phyloP scores from a whole-genome alignment of 78 protist species.

The Acrasis kona region DNA sequence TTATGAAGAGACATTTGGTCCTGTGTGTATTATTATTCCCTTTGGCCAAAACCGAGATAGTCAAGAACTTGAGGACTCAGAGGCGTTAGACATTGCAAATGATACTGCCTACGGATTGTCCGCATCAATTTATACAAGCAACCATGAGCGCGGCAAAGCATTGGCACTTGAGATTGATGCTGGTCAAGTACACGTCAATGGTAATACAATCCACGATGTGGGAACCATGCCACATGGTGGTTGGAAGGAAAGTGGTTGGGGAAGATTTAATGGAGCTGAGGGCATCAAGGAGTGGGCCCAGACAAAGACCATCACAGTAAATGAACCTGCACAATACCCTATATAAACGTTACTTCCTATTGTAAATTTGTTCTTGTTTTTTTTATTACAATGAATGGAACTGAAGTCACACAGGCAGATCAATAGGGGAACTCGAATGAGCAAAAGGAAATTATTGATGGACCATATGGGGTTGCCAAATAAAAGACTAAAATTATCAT shows the following conservation, averaged over 20 bases:
- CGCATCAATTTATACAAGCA: slow-evolving; percentile 5
- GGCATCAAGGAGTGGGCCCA: slow-evolving; percentile 14
- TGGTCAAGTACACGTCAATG: slow-evolving; percentile 2
- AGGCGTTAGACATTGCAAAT: slow-evolving; percentile 11
- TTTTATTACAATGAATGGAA: too few species aligned
- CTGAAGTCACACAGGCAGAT: too few species aligned
- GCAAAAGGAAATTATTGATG: too few species aligned
- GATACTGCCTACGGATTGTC: slow-evolving; percentile 8
- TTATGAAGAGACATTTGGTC: slow-evolving; percentile 36
- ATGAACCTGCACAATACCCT: too few species aligned
- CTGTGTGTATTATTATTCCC: neutral
- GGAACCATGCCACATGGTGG: slow-evolving; percentile 15
- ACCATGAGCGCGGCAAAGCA: neutral
- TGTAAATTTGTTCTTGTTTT: too few species aligned
- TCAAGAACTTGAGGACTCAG: neutral
- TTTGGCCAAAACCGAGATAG: too few species aligned
- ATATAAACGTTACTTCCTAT: too few species aligned
- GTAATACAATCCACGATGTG: slow-evolving; percentile 9
- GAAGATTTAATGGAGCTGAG: neutral
- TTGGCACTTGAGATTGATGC: neutral
- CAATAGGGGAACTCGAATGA: too few species aligned
- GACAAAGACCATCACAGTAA: slow-evolving; percentile 12
- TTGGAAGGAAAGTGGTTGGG: slow-evolving; percentile 13
- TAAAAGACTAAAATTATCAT: too few species aligned
- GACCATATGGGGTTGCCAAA: too few species aligned